A percentile compares a stretch with the other conserved stretches of the same genome.
These are phyloP conservation scores for Nitzschia sp. DNA, from an alignment of 108 stramenopile genomes.

Conservation along the genomic window DNA sequence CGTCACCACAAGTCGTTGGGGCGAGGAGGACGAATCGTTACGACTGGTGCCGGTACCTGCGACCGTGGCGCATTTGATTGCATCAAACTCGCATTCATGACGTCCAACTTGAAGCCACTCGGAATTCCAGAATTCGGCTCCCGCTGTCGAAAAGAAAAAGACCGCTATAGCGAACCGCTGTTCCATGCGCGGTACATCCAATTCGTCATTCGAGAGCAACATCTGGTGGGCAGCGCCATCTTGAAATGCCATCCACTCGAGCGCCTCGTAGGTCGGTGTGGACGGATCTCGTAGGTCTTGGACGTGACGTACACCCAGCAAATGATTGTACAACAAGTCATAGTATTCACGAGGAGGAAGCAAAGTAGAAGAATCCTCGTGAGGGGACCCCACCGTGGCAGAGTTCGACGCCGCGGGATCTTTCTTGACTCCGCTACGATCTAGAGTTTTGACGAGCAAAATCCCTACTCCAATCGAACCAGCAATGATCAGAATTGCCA, in stretches of 20 bases:
- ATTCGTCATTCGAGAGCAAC: neutral
- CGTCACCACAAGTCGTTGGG: neutral
- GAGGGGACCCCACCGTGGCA: too few species aligned
- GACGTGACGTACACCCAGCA: neutral
- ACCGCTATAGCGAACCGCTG: conserved; percentile 12
- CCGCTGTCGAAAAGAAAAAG: conserved; percentile 16
- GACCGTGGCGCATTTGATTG: neutral
- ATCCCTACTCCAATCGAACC: neutral
- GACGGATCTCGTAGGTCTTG: conserved; percentile 6
- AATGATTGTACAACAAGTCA: neutral
- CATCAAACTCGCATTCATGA: conserved; percentile 7
- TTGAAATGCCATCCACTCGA: conserved; percentile 25
- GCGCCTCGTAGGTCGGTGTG: neutral
- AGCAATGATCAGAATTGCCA: neutral
- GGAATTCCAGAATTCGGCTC: neutral
- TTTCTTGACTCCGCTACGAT: too few species aligned
- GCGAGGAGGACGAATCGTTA: too few species aligned
- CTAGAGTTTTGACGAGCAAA: neutral
- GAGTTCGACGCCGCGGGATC: too few species aligned
- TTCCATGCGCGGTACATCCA: neutral
- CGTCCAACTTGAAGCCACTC: conserved; percentile 4
- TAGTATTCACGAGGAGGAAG: conserved; percentile 5
- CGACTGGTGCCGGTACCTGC: too few species aligned
- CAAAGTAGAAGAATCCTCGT: too few species aligned
- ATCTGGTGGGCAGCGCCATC: conserved; percentile 6